These are phyloP conservation scores for Yarrowia divulgata DNA, from an alignment of 805 yeast genomes.

Conservation along the genomic window DNA sequence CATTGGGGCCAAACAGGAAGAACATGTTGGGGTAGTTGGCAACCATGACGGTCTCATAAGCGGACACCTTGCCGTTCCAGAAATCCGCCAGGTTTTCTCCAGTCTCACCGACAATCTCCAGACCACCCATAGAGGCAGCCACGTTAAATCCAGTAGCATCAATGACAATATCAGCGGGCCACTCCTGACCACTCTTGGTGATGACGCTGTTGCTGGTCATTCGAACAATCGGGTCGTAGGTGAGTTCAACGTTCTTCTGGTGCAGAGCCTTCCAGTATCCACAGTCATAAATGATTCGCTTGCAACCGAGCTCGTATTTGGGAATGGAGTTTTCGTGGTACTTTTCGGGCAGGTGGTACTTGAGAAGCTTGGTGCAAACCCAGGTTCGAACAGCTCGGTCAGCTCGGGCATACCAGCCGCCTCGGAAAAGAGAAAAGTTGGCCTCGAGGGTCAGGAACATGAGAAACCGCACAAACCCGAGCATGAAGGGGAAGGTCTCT, in stretches of 20 bases:
- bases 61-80: conserved; percentile 38
- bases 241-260: conserved; percentile 39
- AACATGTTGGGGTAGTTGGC: conserved; percentile 43
- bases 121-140: conserved; percentile 35
- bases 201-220: conserved; percentile 40
- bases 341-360: conserved; percentile 17
- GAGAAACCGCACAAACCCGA: conserved; percentile 38
- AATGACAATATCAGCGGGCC: conserved; percentile 42
- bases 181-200: conserved; percentile 41
- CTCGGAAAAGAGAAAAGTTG: conserved; percentile 39
- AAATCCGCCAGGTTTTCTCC: conserved; percentile 38
- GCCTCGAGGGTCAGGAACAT: conserved; percentile 40
- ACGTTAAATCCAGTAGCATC: conserved; percentile 43
- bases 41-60: conserved; percentile 42
- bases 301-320: conserved; percentile 42
- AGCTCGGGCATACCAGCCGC: conserved; percentile 19
- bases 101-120: conserved; percentile 38
- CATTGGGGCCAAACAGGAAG: conserved; percentile 42
- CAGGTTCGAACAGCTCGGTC: conserved; percentile 25
- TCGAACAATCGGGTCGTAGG: conserved; percentile 40
- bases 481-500: conserved; percentile 19
- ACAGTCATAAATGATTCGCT: conserved; percentile 41
- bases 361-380: conserved; percentile 11
- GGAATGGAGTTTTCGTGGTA: conserved; percentile 39
- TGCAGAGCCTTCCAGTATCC: conserved; percentile 42